These are phyloP conservation scores for Huntiella abstrusa DNA, from an alignment of 2,329 filamentous ascomycete species.

Conservation along the genomic window DNA sequence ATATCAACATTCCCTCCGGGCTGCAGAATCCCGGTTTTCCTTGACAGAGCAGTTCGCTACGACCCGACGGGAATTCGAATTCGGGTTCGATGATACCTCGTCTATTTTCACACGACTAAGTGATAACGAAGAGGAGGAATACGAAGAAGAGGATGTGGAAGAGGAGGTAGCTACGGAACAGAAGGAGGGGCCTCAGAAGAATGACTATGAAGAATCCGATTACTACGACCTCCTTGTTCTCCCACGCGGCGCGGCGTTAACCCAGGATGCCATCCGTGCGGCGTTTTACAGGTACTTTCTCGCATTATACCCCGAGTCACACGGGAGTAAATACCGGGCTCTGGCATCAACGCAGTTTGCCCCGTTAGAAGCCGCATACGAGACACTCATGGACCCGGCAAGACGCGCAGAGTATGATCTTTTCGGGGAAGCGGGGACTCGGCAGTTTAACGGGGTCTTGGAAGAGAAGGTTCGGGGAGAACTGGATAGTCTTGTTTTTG, in stretches of 20 bases:
- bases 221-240: constrained; percentile 29
- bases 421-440: constrained; percentile 12
- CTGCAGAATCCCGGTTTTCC: constrained; percentile 26
- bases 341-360: constrained; percentile 24
- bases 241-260: constrained; percentile 17
- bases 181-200: constrained; percentile 2
- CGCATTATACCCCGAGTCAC: constrained; percentile 25
- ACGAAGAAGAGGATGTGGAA: constrained; percentile 11
- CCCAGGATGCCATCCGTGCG: constrained; percentile 21
- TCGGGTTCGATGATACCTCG: constrained; percentile 29
- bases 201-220: constrained; percentile 16
- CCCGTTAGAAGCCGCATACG: constrained; percentile 25
- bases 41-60: constrained; percentile 29
- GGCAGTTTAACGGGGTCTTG: constrained; percentile 11
- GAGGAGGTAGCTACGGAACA: background rate
- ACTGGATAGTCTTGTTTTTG: constrained; percentile 13
- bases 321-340: constrained; percentile 22
- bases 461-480: constrained; percentile 11
- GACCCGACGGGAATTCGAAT: constrained; percentile 27
- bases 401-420: constrained; percentile 24
- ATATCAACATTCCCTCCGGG: constrained; percentile 15
- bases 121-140: constrained; percentile 7
- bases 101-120: constrained; percentile 22
- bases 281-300: constrained; percentile 27
- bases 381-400: constrained; percentile 27